Evolutionary conservation across 2,329 filamentous ascomycete genomes (phyloP).

Genomic region (Microcera coccophila): DNA sequence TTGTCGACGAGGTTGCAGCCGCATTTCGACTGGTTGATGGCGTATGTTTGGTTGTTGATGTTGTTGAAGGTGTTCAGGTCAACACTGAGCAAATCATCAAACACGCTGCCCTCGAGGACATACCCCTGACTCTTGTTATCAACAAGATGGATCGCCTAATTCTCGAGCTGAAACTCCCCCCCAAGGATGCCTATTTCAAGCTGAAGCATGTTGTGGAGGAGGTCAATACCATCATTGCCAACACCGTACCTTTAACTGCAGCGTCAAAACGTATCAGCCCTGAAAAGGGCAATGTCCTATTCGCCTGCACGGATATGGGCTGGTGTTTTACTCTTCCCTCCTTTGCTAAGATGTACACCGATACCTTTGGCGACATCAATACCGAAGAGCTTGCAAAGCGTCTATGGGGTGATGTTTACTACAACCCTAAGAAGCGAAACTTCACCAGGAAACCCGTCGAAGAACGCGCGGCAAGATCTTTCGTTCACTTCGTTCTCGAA

Average conservation of each 20-base stretch:
- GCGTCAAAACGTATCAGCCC: constrained; percentile 80
- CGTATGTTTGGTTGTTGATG: constrained; percentile 88
- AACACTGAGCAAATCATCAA: constrained; percentile 98
- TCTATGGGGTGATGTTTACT: constrained; percentile 96
- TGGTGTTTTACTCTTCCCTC: constrained; percentile 96
- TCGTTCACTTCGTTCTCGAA: constrained; percentile 91
- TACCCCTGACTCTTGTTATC: constrained; percentile 84
- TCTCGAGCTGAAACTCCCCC: constrained; percentile 87
- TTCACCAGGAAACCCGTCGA: constrained; percentile 88
- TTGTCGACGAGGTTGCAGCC: constrained; percentile 93
- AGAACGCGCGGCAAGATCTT: constrained; percentile 75
- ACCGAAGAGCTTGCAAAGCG: constrained; percentile 76
- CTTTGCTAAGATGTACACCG: constrained; percentile 94
- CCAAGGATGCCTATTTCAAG: constrained; percentile 97
- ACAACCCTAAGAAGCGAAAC: constrained; percentile 82
- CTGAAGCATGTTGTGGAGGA: constrained; percentile 98
- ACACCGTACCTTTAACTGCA: constrained; percentile 74
- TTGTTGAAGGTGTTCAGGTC: constrained; percentile 97
- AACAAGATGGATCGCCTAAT: constrained; percentile 98
- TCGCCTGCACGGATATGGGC: constrained; percentile 86
- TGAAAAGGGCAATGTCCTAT: constrained; percentile 97
- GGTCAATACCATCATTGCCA: constrained; percentile 93
- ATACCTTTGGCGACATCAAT: constrained; percentile 79
- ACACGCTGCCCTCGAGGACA: constrained; percentile 83
- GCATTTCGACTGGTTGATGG: constrained; percentile 85